Base-by-base conservation (phyloP, 1,139 yeast species). In the Barnettozyma hawaiiensis region DNA sequence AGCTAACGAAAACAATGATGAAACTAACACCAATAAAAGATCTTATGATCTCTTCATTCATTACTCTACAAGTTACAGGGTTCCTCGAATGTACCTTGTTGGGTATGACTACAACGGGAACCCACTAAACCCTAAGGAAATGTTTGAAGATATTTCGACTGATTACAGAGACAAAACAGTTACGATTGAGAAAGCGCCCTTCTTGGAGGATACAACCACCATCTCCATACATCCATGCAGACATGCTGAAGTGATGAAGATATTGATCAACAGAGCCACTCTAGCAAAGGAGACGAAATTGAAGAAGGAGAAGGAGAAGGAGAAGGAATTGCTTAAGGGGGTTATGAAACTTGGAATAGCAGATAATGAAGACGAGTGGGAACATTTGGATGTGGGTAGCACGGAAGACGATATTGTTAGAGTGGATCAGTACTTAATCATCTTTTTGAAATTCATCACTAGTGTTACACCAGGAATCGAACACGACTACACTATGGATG, bases 391-490 rank as follows among this genome's bases (percentile, higher is more conserved):
- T 27, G 50, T 42, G 60, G 68, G 65, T 44, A 64, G 62, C 34
- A 59, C 64, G 10, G 70, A 66, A 23, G 70, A 69, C 16, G 69
- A 67, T 32, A 74, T 78, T 15, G 71, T 92, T 11, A 71, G 96
- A 37, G 97, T 84, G 1, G 98, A 92, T 61, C 97, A 89, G 58
- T 92, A 92, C 60, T 67, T 92, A 54, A 73, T 92, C 32, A 83
- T 90, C 11, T 92, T 92, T 60, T 72, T 92, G 57, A 94, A 94
- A 64, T 92, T 92, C 57, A 90, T 92, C 44, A 86, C 97, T 12
- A 86, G 97, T 66, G 97, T 94, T 12, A 90, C 96, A 3, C 99
- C 99, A 0, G 96, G 97, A 11, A 89, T 92, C 44, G 96, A 90
- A 63, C 94, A 90, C 63, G 98, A 92, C 58, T 89, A 89, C 61